These are phyloP conservation scores for Kwoniella mangroviensis DNA, from an alignment of 768 basidiomycete species.

Conservation along the genomic window DNA sequence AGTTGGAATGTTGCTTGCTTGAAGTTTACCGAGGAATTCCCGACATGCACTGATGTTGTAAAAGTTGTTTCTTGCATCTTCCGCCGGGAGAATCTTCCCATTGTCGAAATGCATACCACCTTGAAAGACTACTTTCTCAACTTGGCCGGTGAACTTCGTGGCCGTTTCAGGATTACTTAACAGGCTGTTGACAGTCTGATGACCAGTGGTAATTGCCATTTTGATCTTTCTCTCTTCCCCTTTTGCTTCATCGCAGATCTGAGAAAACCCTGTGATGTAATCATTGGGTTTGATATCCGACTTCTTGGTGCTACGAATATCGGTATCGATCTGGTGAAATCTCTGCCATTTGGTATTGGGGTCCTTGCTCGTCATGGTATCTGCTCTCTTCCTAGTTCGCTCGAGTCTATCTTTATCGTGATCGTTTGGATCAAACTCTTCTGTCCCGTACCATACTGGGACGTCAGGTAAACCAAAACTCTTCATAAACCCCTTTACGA, in stretches of 20 bases:
- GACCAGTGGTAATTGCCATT: background rate
- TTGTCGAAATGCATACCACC: background rate
- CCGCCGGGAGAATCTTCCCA: background rate
- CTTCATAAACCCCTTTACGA: background rate
- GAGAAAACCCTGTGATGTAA: background rate
- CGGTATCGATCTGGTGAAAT: background rate
- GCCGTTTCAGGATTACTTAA: background rate
- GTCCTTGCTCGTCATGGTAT: background rate
- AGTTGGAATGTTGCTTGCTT: background rate
- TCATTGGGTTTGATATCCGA: background rate
- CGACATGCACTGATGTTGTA: background rate
- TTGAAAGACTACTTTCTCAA: background rate
- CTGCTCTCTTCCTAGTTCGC: background rate
- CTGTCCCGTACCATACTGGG: background rate
- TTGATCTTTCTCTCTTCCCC: background rate
- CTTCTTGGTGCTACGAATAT: background rate
- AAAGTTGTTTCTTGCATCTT: background rate
- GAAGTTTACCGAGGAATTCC: background rate
- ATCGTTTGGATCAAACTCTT: constrained; percentile 7
- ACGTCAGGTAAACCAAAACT: background rate
- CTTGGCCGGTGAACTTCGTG: background rate
- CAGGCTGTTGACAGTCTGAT: background rate
- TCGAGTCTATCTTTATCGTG: background rate
- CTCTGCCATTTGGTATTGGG: background rate
- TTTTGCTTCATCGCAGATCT: background rate